These are phyloP conservation scores for Capronia coronata DNA, from an alignment of 2,329 filamentous ascomycete species.

Conservation along the genomic window DNA sequence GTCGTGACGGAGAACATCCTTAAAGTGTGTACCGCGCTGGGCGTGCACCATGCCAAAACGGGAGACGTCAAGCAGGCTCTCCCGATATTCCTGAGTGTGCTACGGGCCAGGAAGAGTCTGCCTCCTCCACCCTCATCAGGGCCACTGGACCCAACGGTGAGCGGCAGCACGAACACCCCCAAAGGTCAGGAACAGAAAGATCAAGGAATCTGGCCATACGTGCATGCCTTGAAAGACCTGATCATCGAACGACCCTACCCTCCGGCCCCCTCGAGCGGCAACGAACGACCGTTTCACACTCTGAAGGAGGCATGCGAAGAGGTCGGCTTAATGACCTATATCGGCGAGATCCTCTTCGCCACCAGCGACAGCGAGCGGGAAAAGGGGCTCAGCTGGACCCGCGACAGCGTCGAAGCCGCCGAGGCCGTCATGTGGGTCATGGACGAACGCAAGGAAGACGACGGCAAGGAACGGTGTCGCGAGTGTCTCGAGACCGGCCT, in stretches of 20 bases:
- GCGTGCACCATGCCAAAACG: slow-evolving; percentile 66
- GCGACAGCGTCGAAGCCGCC: slow-evolving; percentile 75
- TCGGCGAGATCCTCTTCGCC: slow-evolving; percentile 86
- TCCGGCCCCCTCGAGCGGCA: slow-evolving; percentile 61
- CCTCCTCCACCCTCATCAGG: slow-evolving; percentile 38
- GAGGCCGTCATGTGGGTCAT: slow-evolving; percentile 57
- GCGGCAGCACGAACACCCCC: neutral
- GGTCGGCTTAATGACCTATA: slow-evolving; percentile 77
- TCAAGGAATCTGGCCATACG: slow-evolving; percentile 15
- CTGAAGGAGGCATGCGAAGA: slow-evolving; percentile 69
- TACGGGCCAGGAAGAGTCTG: slow-evolving; percentile 64
- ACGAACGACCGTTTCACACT: slow-evolving; percentile 58
- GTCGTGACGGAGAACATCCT: slow-evolving; percentile 68
- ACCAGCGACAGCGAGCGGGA: slow-evolving; percentile 51
- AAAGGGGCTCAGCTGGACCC: slow-evolving; percentile 79
- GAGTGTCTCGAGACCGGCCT: slow-evolving; percentile 72
- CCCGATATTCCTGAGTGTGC: slow-evolving; percentile 76
- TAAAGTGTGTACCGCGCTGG: slow-evolving; percentile 66
- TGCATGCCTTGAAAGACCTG: slow-evolving; percentile 35
- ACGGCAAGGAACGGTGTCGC: slow-evolving; percentile 57
- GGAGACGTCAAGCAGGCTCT: slow-evolving; percentile 64
- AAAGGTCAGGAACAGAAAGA: slow-evolving; percentile 26
- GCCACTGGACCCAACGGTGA: slow-evolving; percentile 21
- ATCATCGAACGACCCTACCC: slow-evolving; percentile 60
- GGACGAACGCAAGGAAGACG: slow-evolving; percentile 33